These are phyloP conservation scores for Populus nigra DNA, from an alignment of 345 rosid species.

Conservation along the genomic window DNA sequence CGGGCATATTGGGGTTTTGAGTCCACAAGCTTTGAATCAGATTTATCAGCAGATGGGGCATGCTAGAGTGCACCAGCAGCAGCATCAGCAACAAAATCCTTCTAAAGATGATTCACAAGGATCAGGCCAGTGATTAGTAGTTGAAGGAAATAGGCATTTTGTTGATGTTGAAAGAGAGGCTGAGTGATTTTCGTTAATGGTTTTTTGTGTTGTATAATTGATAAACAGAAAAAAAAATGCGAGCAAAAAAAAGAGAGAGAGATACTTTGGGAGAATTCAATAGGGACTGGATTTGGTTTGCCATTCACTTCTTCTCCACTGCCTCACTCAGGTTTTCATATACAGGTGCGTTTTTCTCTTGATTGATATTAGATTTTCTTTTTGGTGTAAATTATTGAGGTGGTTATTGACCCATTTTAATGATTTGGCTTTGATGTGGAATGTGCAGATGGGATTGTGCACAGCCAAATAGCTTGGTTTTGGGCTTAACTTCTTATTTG, in stretches of 20 bases:
- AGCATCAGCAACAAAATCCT: slow-evolving; percentile 52
- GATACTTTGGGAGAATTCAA: slow-evolving; percentile 37
- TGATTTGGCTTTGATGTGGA: slow-evolving; percentile 34
- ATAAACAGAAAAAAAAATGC: background rate
- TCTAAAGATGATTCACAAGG: slow-evolving; percentile 83
- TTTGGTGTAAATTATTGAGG: slow-evolving; percentile 4
- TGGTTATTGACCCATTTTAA: slow-evolving; percentile 8
- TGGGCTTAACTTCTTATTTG: slow-evolving; percentile 48
- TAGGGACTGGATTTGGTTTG: slow-evolving; percentile 47
- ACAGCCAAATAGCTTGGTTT: slow-evolving; percentile 43
- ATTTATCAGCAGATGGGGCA: slow-evolving; percentile 94
- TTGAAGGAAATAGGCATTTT: slow-evolving; percentile 24
- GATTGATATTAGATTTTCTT: slow-evolving; percentile 10
- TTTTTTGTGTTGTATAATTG: slow-evolving; percentile 52
- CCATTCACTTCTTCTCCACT: slow-evolving; percentile 32
- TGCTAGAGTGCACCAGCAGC: slow-evolving; percentile 50
- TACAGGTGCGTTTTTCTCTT: slow-evolving; percentile 36
- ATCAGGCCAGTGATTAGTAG: slow-evolving; percentile 59
- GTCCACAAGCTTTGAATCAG: slow-evolving; percentile 68
- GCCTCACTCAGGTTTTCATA: slow-evolving; percentile 38
- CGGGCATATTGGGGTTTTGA: slow-evolving; percentile 81
- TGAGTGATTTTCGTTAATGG: slow-evolving; percentile 33
- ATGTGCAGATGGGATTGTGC: slow-evolving; percentile 69
- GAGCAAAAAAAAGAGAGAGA: slow-evolving; percentile 29
- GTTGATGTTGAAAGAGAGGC: slow-evolving; percentile 31